These are phyloP conservation scores for Backusella parvicylindrica DNA, from an alignment of 192 early-diverging fungal species.

Conservation along the genomic window DNA sequence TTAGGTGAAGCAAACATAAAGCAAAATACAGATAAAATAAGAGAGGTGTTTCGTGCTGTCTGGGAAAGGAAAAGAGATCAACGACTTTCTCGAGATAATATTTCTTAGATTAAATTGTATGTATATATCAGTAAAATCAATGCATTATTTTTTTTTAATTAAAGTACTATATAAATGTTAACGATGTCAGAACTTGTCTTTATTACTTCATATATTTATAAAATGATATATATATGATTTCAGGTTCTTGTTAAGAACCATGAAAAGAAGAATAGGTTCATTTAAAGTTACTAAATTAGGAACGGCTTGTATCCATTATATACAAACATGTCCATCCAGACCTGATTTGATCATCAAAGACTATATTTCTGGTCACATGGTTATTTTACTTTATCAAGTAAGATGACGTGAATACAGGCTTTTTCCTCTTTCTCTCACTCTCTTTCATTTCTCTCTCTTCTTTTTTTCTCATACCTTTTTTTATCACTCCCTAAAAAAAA, in stretches of 20 bases:
- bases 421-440: neutral
- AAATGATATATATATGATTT: neutral
- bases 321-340: neutral
- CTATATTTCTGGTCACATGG: neutral
- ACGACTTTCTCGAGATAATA: neutral
- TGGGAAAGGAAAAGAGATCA: slow-evolving; percentile 45
- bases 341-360: neutral
- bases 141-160: neutral
- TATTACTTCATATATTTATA: no score
- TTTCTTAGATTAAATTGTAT: neutral
- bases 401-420: neutral
- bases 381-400: neutral
- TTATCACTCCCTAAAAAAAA: neutral
- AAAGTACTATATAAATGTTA: no score
- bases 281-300: neutral
- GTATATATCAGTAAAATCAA: neutral
- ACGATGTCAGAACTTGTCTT: no score
- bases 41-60: slow-evolving; percentile 36
- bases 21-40: slow-evolving; percentile 46
- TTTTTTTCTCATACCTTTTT: neutral
- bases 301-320: neutral
- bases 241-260: neutral
- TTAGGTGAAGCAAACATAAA: slow-evolving; percentile 52
- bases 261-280: no score
- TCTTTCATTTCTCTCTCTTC: neutral